A percentile compares a stretch with the other conserved stretches of the same genome.
Conservation (phyloP, 345 rosid species). For the Arabidopsis thaliana region DNA sequence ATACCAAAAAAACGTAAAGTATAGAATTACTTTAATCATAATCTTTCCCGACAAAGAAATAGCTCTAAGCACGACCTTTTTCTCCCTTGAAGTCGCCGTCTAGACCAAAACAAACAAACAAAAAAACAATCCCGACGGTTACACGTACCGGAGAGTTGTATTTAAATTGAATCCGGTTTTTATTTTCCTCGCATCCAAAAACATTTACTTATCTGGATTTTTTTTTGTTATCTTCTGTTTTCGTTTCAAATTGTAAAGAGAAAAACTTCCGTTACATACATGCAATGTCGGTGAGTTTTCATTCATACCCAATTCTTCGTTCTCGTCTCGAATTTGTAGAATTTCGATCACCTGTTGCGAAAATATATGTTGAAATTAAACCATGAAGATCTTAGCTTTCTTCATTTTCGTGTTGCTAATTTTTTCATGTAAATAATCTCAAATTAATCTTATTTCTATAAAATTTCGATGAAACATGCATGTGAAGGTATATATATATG, state of each 20-base stretch:
- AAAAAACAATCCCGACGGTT: not conserved
- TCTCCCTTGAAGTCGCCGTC: constrained; percentile 13
- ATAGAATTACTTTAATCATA: not conserved
- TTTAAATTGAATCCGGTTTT: not conserved
- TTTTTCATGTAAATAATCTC: too few species aligned
- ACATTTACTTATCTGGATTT: not conserved
- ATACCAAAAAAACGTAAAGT: not conserved
- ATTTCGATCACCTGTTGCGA: not conserved
- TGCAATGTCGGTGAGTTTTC: constrained; percentile 26
- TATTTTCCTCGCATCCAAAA: not conserved
- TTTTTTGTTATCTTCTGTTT: not conserved
- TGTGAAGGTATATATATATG: not conserved
- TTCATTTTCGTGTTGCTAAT: too few species aligned
- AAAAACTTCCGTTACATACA: not conserved
- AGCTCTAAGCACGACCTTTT: constrained; percentile 36
- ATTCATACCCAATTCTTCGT: not conserved
- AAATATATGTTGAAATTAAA: not conserved
- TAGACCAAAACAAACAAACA: not conserved
- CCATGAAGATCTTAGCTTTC: too few species aligned
- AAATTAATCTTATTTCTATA: too few species aligned
- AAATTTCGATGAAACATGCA: too few species aligned
- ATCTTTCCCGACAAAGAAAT: constrained; percentile 19
- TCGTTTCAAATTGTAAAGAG: not conserved
- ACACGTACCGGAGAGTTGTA: constrained; percentile 9
- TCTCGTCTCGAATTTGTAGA: not conserved